Base-by-base conservation (phyloP, 169 alveolate species). In the Cryptosporidium muris region DNA sequence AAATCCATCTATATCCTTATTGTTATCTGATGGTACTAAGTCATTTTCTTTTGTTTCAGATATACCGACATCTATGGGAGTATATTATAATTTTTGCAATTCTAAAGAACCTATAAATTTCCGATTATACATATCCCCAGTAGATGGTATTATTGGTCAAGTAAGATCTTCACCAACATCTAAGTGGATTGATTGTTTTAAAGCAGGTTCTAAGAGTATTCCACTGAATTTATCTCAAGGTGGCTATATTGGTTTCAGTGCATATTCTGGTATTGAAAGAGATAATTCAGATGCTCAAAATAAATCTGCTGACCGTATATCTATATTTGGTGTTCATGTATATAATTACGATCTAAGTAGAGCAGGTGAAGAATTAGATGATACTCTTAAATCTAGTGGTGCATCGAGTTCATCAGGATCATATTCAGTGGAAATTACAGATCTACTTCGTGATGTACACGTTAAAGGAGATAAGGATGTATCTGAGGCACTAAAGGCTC, bases 181-280 rank as follows among this genome's bases (percentile, higher is more conserved):
- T 5, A 82, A 81, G 51, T 89, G 92, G 92, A 81, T 82, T 12
- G 81, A 88, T 16, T 88, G 91, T 38, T 82, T 88, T 60, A 56
- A 66, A n/a, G 40, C 63, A 58, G 89, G 80, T 34, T 81, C 88
- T n/a, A 43, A 74, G 42, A 7, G 81, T 52, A 48, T 60, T 63
- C 88, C 90, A 6, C 58, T 66, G 81, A 40, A 66, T 16, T 12
- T 74, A 9, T 58, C 54, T 7, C 54, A 74, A 9, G 85, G 85
- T 14, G 91, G 93, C 4, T 90, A 63, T 63, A 63, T 90, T 64
- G 93, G 93, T 34, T 90, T 90, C 63, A 66, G 91, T 48, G 85
- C 89, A 34, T 80, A 65, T 49, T 80, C 85, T 48, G 80, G 88
- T 14, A 80, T 67, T 2, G 90, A 64, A 36, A 43, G 47, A 12